Evolutionary conservation across 1,139 yeast species (phyloP).

Genomic region (Kodamaea arcana): DNA sequence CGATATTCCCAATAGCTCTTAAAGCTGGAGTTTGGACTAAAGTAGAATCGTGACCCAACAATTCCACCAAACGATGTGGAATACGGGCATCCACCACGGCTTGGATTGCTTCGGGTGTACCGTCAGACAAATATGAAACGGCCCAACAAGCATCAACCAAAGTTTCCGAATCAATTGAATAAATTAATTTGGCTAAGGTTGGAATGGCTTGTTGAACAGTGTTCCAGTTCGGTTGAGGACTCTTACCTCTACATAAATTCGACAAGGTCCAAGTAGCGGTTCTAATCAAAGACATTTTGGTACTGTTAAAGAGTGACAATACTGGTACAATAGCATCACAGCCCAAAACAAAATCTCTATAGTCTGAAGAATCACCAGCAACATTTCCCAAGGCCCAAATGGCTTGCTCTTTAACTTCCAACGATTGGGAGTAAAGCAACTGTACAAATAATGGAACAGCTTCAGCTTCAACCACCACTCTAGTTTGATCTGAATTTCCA

Average conservation of each 20-base stretch:
- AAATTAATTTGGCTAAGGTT: constrained; percentile 84
- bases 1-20: constrained; percentile 96
- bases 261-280: constrained; percentile 98
- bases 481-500: constrained; percentile 88
- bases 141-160: constrained; percentile 99
- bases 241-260: constrained; percentile 92
- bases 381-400: constrained; percentile 99
- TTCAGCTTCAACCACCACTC: constrained; percentile 84
- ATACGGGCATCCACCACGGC: constrained; percentile 96
- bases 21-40: constrained; percentile 95
- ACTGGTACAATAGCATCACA: constrained; percentile 91
- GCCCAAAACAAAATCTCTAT: constrained; percentile 81
- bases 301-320: constrained; percentile 67
- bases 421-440: constrained; percentile 71
- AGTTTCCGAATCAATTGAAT: constrained; percentile 88
- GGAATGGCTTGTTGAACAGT: constrained; percentile 85
- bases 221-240: constrained; percentile 95
- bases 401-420: constrained; percentile 96
- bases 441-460: constrained; percentile 91
- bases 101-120: constrained; percentile 88
- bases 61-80: constrained; percentile 89
- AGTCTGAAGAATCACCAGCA: constrained; percentile 91
- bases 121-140: constrained; percentile 89
- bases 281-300: constrained; percentile 84
- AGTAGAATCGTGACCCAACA: constrained; percentile 77